Evolutionary conservation across 805 yeast genomes (phyloP), one percentile per base, ranked within the genome.

Genomic region (Nadsonia fulvescens): DNA sequence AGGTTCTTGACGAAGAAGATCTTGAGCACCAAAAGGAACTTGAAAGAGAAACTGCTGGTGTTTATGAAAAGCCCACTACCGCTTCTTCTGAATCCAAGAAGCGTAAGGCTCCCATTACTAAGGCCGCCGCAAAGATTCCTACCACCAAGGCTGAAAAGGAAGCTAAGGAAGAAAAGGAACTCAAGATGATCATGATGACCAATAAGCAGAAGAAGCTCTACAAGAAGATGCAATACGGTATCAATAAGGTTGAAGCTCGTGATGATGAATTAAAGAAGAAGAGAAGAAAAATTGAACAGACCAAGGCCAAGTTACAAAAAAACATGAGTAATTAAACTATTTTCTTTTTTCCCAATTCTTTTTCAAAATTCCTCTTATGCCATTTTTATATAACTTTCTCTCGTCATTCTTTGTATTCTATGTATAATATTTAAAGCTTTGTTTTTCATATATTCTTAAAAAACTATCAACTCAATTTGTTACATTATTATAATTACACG

Each of bases 121-220:
- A 45, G 39, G 51, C 51, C 46, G 49, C 47, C 35, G 22, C 34
- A 6, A 30, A 31, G 24, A 20, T 34, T 27, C n/a, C n/a, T n/a
- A n/a, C n/a, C n/a, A 22, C 33, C 23, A 24, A 30, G 24, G 30
- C 56, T 43, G 65, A 59, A 33, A 66, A 66, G 24, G 75, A 69
- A 35, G 68, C 56, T 22, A 47, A 47, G 15, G 83, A 75, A 56
- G 95, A 82, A 50, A 78, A 79, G 57, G 89, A 83, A 38, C 67
- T 86, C 58, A 78, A 78, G 61, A 71, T 70, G 72, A 79, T 82
- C 46, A 86, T 89, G 98, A 86, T 89, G 98, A 66, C 86, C 41
- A 82, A 82, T 59, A 89, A 86, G 54, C 93, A 86, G 58, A 77
- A 82, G 62, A 79, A 78, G 52, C 61, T 83, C 38, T 89, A 89